These are phyloP conservation scores for Fomitopsis pinicola DNA, from an alignment of 1,284 basidiomycete species.

Conservation along the genomic window DNA sequence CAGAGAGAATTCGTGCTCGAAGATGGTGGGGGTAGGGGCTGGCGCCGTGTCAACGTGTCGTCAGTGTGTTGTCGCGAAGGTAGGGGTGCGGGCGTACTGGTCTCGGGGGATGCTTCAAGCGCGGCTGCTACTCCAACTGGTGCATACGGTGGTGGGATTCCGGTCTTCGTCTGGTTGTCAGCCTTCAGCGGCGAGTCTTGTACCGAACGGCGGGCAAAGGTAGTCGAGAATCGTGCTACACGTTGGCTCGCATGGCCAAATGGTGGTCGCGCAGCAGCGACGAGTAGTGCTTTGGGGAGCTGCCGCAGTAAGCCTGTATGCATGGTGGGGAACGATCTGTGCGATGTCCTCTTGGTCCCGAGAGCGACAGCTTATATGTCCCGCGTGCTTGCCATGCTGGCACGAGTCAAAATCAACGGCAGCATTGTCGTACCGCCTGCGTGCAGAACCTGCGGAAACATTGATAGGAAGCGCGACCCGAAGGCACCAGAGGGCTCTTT, in stretches of 20 bases:
- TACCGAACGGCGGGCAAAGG: not conserved
- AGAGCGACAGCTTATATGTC: not conserved
- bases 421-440: not conserved
- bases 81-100: constrained; percentile 6
- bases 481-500: not conserved
- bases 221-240: not conserved
- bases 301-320: not conserved
- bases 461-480: not conserved
- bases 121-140: constrained; percentile 63
- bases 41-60: not conserved
- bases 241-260: not conserved
- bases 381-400: not conserved
- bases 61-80: not conserved
- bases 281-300: not conserved
- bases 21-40: constrained; percentile 33
- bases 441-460: not conserved
- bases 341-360: too few species aligned
- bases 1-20: constrained; percentile 70
- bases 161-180: constrained; percentile 22
- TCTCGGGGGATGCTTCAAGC: constrained; percentile 32
- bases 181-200: constrained; percentile 4
- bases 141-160: constrained; percentile 42
- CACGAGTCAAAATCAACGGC: not conserved
- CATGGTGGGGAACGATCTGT: too few species aligned
- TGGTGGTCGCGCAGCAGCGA: not conserved